phyloP scores from a whole-genome alignment of 192 early-diverging fungal species.

The Podila epigama region DNA sequence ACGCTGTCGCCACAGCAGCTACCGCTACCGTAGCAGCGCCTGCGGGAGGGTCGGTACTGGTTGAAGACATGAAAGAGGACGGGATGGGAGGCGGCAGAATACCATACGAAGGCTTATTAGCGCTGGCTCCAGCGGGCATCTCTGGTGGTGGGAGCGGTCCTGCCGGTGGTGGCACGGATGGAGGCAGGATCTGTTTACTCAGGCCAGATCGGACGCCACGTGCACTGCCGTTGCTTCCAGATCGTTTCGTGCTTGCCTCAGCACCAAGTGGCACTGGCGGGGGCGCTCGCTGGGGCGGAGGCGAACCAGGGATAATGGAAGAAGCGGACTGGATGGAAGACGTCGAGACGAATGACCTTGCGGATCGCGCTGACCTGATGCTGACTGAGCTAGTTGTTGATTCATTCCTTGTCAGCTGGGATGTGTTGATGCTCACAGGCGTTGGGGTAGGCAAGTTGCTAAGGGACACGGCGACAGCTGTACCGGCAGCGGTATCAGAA shows the following conservation, averaged over 20 bases:
- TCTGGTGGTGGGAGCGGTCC: conserved; percentile 11
- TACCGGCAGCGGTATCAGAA: background rate
- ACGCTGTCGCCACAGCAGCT: background rate
- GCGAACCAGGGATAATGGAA: conserved; percentile 27
- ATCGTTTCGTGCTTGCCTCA: conserved; percentile 14
- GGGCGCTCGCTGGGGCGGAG: conserved; percentile 39
- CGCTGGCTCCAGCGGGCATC: background rate
- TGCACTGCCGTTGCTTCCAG: conserved; percentile 27
- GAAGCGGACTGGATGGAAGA: conserved; percentile 12
- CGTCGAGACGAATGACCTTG: conserved; percentile 22
- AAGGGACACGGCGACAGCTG: background rate
- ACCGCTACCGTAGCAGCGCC: background rate
- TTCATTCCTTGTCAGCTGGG: conserved; percentile 19
- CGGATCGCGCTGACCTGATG: conserved; percentile 8
- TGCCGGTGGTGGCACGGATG: conserved; percentile 7
- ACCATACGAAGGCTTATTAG: conserved; percentile 42
- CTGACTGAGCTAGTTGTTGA: conserved; percentile 30
- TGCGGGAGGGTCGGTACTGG: background rate
- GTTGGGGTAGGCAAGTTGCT: background rate
- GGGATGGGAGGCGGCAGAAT: conserved; percentile 44
- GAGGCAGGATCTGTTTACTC: conserved; percentile 38
- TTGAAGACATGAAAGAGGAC: conserved; percentile 13
- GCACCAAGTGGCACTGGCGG: conserved; percentile 23
- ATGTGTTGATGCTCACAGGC: conserved; percentile 3
- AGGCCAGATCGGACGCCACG: conserved; percentile 39